These are phyloP conservation scores for Corchorus capsularis DNA, from an alignment of 345 rosid genomes.

Conservation along the genomic window DNA sequence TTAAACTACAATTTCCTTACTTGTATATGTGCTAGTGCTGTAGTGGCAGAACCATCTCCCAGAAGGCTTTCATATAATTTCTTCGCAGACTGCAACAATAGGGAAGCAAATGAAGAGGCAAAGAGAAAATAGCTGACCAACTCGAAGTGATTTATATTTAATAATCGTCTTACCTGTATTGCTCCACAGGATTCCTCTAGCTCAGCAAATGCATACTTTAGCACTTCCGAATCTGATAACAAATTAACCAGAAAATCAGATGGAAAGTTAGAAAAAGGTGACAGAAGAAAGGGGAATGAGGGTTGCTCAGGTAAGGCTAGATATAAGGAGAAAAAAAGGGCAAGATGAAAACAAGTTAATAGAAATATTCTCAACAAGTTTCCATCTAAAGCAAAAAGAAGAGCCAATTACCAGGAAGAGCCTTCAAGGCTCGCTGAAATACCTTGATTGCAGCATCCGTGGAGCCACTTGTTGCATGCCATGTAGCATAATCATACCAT, in stretches of 20 bases:
- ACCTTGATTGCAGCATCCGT: conserved; percentile 89
- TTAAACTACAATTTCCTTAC: conserved; percentile 40
- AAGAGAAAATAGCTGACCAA: conserved; percentile 11
- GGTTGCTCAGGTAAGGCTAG: conserved; percentile 4
- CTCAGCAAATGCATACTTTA: conserved; percentile 94
- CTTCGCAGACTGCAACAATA: conserved; percentile 75
- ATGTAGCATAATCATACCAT: conserved; percentile 95
- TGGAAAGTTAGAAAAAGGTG: conserved; percentile 13
- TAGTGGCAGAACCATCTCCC: conserved; percentile 53
- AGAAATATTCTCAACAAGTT: conserved; percentile 9
- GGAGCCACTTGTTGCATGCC: conserved; percentile 90
- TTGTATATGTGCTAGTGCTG: conserved; percentile 85
- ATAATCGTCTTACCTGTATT: conserved; percentile 48
- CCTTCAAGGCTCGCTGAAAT: conserved; percentile 93
- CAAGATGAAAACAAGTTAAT: conserved; percentile 3
- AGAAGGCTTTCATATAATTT: conserved; percentile 75
- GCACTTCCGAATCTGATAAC: conserved; percentile 73
- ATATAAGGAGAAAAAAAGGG: not conserved
- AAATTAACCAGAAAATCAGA: conserved; percentile 22
- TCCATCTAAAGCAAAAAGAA: conserved; percentile 18
- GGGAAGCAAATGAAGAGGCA: conserved; percentile 25
- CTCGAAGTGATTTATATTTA: not conserved
- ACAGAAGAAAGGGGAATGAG: conserved; percentile 8
- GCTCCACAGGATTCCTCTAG: conserved; percentile 95
- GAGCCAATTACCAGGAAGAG: conserved; percentile 72